A percentile compares a stretch with the other conserved stretches of the same genome.
These are phyloP conservation scores for Kodamaea leandrae DNA, from an alignment of 805 yeast genomes.

Conservation along the genomic window DNA sequence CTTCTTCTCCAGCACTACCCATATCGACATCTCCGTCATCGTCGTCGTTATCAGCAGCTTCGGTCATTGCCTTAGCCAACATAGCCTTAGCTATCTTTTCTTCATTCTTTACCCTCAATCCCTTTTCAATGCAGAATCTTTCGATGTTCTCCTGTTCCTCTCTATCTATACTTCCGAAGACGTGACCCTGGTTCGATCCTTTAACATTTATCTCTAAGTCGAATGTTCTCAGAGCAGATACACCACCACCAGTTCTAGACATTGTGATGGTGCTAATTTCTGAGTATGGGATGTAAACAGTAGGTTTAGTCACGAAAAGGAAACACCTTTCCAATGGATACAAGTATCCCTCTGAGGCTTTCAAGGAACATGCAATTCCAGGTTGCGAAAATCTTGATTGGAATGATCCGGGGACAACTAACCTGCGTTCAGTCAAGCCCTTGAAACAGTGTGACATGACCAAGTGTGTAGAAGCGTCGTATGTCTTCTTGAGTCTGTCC, in stretches of 20 bases:
- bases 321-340: slow-evolving; percentile 92
- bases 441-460: slow-evolving; percentile 85
- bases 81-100: slow-evolving; percentile 82
- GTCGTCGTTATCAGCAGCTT: slow-evolving; percentile 52
- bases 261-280: slow-evolving; percentile 77
- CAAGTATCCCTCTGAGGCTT: slow-evolving; percentile 92
- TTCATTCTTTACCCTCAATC: slow-evolving; percentile 79
- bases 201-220: slow-evolving; percentile 79
- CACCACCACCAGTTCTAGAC: slow-evolving; percentile 81
- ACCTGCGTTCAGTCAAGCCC: slow-evolving; percentile 85
- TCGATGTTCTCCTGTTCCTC: slow-evolving; percentile 86
- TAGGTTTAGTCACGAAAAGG: slow-evolving; percentile 89
- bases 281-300: slow-evolving; percentile 82
- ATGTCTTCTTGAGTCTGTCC: slow-evolving; percentile 68
- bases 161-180: slow-evolving; percentile 83
- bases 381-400: slow-evolving; percentile 74
- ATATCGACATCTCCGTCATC: slow-evolving; percentile 47
- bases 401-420: slow-evolving; percentile 81
- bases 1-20: slow-evolving; percentile 83
- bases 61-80: slow-evolving; percentile 72
- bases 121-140: slow-evolving; percentile 71
- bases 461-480: slow-evolving; percentile 80
- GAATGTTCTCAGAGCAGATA: slow-evolving; percentile 81
- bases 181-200: slow-evolving; percentile 63
- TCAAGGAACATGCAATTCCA: slow-evolving; percentile 87